Base-by-base conservation (phyloP, 345 rosid species). In the Syzygium aromaticum region DNA sequence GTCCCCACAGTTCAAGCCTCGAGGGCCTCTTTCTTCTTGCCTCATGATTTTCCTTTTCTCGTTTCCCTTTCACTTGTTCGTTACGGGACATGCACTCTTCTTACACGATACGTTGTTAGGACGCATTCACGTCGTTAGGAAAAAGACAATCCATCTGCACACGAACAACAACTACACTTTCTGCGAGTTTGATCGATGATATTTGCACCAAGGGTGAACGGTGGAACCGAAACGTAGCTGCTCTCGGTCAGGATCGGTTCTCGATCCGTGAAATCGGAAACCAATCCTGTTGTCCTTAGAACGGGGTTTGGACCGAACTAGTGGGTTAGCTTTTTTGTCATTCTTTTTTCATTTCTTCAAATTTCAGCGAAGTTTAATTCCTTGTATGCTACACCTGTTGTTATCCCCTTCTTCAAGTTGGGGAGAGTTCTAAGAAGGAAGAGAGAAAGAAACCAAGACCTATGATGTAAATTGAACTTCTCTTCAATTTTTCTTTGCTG, bases 191-290 rank as follows among this genome's bases (percentile, higher is more conserved):
- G 7, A 28, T 13, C 2, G 19, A 52, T 15, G 38, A 61, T 61
- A n/a, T 11, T n/a, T n/a, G 33, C 33, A 7, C 3, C 1, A n/a
- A 28, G 61, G 33, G 7, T 6, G 54, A 15, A 5, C 19, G 54
- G 9, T 15, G 30, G 21, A 15, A 64, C 40, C 7, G 1, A 15
- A 64, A 15, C 13, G 11, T 63, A 63, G 7, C 46, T 43, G 46
- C 46, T 43, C 17, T 28, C 5, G 7, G 3, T 28, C 5, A 0
- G 19, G 21, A 8, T 63, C 0, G 0, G 11, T 63, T 63, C 28
- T 16, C 22, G 3, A 30, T 28, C 17, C 8, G 11, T 17, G 2
- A 16, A 16, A 64, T 64, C 0, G 43, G 0, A 64, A 17, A 30
- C 1, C 43, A 2, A 30, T 0, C 10, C 19, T 9, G 1, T 28